Evolutionary conservation across 1,284 basidiomycete genomes (phyloP).

Genomic region (Cryptococcus sp.): DNA sequence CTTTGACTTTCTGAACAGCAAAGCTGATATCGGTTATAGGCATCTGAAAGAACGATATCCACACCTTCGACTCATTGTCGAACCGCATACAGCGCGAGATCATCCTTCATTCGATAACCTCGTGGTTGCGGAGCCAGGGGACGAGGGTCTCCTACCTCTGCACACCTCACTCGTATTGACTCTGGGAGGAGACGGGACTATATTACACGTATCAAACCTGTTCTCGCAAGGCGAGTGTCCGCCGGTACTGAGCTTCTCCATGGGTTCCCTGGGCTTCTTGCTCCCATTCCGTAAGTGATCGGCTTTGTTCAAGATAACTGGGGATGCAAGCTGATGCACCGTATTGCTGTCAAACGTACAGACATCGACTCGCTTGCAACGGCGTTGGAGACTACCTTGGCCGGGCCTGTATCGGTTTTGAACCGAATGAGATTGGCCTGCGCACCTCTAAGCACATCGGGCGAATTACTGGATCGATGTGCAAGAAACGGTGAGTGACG

Average conservation of each 20-base stretch:
- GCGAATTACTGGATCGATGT: constrained; percentile 58
- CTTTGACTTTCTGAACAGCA: background rate
- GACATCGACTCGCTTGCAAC: constrained; percentile 59
- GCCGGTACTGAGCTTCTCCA: constrained; percentile 91
- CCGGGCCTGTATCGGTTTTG: constrained; percentile 61
- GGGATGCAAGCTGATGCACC: constrained; percentile 38
- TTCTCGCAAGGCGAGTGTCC: constrained; percentile 85
- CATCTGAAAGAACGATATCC: constrained; percentile 34
- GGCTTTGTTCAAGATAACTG: constrained; percentile 52
- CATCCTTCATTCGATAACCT: constrained; percentile 38
- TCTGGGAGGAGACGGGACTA: constrained; percentile 92
- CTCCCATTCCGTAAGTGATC: constrained; percentile 81
- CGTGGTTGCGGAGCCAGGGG: constrained; percentile 34
- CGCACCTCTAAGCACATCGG: constrained; percentile 67
- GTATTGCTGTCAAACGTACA: constrained; percentile 1
- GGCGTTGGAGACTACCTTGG: constrained; percentile 71
- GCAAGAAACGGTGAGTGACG: constrained; percentile 26
- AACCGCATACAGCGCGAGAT: constrained; percentile 45
- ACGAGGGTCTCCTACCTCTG: constrained; percentile 27
- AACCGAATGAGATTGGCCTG: constrained; percentile 85
- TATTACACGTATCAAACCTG: constrained; percentile 88
- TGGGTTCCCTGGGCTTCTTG: constrained; percentile 93
- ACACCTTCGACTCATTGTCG: constrained; percentile 40
- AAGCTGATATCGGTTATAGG: constrained; percentile 16
- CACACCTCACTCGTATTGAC: constrained; percentile 82